A percentile compares a stretch with the other conserved stretches of the same genome.
Evolutionary conservation across 768 basidiomycete genomes (phyloP).

Genomic region (Tephrocybe sp.): DNA sequence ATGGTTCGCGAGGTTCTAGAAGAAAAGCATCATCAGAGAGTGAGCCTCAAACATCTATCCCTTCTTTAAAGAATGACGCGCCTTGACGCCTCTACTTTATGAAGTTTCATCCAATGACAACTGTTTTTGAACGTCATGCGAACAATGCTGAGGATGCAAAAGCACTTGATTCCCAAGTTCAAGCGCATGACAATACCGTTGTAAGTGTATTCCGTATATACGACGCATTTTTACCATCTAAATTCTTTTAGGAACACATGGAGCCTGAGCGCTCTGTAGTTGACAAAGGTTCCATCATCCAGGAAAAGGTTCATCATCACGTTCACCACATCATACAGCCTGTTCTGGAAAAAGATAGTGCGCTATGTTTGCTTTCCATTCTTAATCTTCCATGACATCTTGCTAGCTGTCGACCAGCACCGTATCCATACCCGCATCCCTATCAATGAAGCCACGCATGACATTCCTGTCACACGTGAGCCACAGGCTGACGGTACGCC

Average conservation of each 20-base stretch:
- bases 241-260: neutral
- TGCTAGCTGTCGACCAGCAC: neutral
- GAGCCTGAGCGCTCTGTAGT: conserved; percentile 1
- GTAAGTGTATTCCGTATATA: neutral
- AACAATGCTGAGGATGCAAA: conserved; percentile 3
- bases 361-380: neutral
- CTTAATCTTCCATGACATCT: neutral
- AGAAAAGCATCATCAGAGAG: conserved; percentile 25
- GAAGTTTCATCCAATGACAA: neutral
- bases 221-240: neutral
- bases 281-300: conserved; percentile 7
- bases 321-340: conserved; percentile 11
- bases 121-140: conserved; percentile 1
- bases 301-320: conserved; percentile 8
- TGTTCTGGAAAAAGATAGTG: conserved; percentile 11
- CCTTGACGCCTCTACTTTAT: neutral
- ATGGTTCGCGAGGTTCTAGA: conserved; percentile 21
- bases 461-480: neutral
- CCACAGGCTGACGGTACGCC: neutral
- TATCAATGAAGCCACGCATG: conserved; percentile 1
- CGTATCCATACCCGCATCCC: conserved; percentile 6
- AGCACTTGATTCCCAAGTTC: conserved; percentile 1
- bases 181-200: neutral
- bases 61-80: too few species aligned
- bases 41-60: conserved; percentile 9